phyloP scores from a whole-genome alignment of 2,329 filamentous ascomycete species.

The Aspergillus sp. region DNA sequence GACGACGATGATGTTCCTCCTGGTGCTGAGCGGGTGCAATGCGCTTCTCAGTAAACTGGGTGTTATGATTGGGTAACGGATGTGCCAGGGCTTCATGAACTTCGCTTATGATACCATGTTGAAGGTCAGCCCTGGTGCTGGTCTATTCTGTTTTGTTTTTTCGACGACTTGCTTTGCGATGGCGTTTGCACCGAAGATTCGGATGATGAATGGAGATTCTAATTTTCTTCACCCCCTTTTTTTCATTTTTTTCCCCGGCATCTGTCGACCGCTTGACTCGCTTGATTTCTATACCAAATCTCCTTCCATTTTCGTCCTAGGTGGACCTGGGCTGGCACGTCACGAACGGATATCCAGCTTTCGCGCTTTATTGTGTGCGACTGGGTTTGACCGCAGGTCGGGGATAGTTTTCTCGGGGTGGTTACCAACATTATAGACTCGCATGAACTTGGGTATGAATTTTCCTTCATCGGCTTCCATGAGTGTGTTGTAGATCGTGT shows the following conservation, averaged over 20 bases:
- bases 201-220: constrained; percentile 29
- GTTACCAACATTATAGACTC: constrained; percentile 24
- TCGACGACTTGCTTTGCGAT: constrained; percentile 32
- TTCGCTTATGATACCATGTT: constrained; percentile 40
- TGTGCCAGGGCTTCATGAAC: constrained; percentile 28
- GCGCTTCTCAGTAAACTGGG: constrained; percentile 49
- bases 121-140: constrained; percentile 23
- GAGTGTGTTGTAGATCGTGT: neutral
- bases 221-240: constrained; percentile 16
- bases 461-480: neutral
- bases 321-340: constrained; percentile 14
- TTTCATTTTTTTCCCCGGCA: constrained; percentile 13
- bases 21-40: constrained; percentile 52
- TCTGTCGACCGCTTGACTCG: constrained; percentile 13
- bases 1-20: constrained; percentile 61
- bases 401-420: constrained; percentile 13
- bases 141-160: constrained; percentile 25
- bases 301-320: constrained; percentile 18
- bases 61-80: constrained; percentile 14
- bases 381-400: constrained; percentile 13
- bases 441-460: constrained; percentile 21
- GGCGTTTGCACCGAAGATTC: constrained; percentile 36
- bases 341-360: constrained; percentile 18
- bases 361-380: constrained; percentile 7
- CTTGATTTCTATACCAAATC: constrained; percentile 22